A percentile compares a stretch with the other conserved stretches of the same genome.
These are phyloP conservation scores for Dacryopinax spathularia DNA, from an alignment of 768 basidiomycete genomes.

Conservation along the genomic window DNA sequence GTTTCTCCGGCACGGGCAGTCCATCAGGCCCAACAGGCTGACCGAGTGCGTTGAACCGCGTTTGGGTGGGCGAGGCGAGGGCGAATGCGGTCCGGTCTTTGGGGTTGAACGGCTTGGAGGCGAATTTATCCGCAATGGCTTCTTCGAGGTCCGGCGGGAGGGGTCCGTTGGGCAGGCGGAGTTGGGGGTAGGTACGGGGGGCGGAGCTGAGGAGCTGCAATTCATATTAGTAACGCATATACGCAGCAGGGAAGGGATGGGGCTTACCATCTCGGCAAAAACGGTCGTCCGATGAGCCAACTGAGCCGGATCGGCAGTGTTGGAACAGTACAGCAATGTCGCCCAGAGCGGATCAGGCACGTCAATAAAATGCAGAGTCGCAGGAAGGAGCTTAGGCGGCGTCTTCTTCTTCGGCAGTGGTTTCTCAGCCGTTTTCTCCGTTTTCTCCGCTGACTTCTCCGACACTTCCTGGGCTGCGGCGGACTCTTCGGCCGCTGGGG, in stretches of 20 bases:
- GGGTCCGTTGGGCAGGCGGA: background rate
- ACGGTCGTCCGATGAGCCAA: background rate
- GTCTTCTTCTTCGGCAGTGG: background rate
- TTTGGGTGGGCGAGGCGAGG: background rate
- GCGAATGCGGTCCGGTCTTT: background rate
- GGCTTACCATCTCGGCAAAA: background rate
- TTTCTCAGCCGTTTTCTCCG: background rate
- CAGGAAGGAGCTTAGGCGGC: background rate
- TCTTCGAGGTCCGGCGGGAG: background rate
- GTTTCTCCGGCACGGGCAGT: background rate
- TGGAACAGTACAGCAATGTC: background rate
- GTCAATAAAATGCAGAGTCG: background rate
- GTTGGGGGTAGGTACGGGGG: background rate
- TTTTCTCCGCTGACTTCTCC: too few relatives aligned
- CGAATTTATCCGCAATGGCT: background rate
- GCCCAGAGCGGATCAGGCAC: conserved; percentile 1
- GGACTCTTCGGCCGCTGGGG: too few relatives aligned
- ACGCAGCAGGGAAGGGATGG: background rate
- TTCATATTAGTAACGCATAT: background rate
- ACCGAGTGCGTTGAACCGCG: background rate
- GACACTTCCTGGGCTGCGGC: too few relatives aligned
- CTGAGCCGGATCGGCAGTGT: background rate
- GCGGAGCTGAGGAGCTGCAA: background rate
- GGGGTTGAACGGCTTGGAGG: background rate
- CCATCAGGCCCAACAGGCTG: background rate